A percentile compares a stretch with the other conserved stretches of the same genome.
Evolutionary conservation across 225 moss, liverwort and hornwort species (phyloP).

Genomic region (Ulota crispa): DNA sequence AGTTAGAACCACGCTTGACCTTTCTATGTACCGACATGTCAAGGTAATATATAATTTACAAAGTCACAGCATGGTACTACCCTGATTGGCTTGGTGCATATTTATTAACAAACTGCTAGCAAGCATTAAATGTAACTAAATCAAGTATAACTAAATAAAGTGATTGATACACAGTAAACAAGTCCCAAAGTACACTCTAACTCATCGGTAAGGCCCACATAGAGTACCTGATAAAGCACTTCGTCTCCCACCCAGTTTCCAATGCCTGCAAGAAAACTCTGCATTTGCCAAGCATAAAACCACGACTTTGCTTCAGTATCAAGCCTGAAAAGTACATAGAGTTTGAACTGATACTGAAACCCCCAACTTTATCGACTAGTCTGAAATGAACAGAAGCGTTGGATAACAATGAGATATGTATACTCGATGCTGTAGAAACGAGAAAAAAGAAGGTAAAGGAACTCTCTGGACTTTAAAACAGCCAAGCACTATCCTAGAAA

Average conservation of each 20-base stretch:
- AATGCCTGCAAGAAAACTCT: constrained; percentile 68
- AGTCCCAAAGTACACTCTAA: neutral
- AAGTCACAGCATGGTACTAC: neutral
- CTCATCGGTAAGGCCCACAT: neutral
- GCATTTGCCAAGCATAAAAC: constrained; percentile 28
- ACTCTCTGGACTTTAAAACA: neutral
- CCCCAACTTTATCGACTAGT: neutral
- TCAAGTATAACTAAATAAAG: neutral
- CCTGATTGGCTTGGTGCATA: neutral
- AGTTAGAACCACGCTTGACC: neutral
- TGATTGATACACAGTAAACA: neutral
- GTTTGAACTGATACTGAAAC: neutral
- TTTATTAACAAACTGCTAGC: neutral
- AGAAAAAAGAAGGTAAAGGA: neutral
- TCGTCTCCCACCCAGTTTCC: constrained; percentile 88
- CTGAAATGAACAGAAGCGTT: neutral
- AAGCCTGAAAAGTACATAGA: neutral
- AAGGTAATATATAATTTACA: neutral
- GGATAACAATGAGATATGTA: neutral
- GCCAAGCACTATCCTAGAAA: neutral
- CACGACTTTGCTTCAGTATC: constrained; percentile 4
- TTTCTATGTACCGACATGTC: constrained; percentile 1
- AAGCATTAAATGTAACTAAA: neutral
- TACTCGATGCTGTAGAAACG: neutral
- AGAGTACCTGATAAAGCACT: constrained; percentile 68